Evolutionary conservation across 148 eudicot genomes (phyloP), one percentile per base, ranked within the genome.

Genomic region (Pharnaceum exiguum): DNA sequence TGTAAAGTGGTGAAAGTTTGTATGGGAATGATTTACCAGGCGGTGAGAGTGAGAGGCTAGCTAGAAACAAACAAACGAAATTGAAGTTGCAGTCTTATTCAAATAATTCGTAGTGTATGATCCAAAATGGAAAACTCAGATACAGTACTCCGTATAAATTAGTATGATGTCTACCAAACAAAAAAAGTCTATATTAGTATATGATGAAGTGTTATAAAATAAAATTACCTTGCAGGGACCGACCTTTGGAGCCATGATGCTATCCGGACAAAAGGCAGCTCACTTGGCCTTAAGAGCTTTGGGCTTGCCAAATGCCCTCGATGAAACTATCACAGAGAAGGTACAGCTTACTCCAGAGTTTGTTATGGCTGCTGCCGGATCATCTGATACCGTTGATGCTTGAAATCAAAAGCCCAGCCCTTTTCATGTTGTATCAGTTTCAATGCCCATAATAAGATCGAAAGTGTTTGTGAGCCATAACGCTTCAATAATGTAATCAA

Each of bases 221-320:
- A n/a, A n/a, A n/a, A n/a, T n/a, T n/a, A n/a, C n/a, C n/a, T 54
- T 69, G 16, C 75, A 91, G 97, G 97, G 97, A 4, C 97, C 97
- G 6, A 91, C 97, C 3, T 91, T 91, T 43, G 97, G 97, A 25
- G 97, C 97, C 0, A 91, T 91, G 97, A 91, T 91, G 97, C 75
- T 91, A 30, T 91, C 97, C 0, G 97, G 97, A 28, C 97, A 85
- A 66, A 91, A 91, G 75, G 97, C 97, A 9, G 97, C 96, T 37
- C 97, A 90, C 54, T 66, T 90, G 70, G 95, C 95, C 0, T 66
- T 90, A 79, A 76, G 69, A 80, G 74, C 95, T 15, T 68, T 90
- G 67, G 97, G 97, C 18, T 85, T 69, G 7, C 87, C 89, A 16
- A 90, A 87, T 25, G 87, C 93, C 1, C 35, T 90, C 42, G 93